phyloP scores from a whole-genome alignment of 371 early-diverging fungal species.

The Mortierella polycephala region DNA sequence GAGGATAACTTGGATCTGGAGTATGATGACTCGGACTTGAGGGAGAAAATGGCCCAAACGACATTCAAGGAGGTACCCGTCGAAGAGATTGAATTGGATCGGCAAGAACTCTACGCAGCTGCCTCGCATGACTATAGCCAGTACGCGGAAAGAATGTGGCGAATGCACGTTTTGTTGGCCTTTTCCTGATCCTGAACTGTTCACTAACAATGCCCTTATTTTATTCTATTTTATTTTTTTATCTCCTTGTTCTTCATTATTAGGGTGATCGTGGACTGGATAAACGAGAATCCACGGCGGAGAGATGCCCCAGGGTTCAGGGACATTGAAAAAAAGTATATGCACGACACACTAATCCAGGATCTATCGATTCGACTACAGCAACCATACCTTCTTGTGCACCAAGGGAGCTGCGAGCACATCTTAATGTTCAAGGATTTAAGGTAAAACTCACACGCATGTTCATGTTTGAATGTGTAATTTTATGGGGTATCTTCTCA shows the following conservation, averaged over 20 bases:
- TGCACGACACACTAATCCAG: slow-evolving; percentile 65
- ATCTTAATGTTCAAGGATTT: slow-evolving; percentile 72
- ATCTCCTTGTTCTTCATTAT: background rate
- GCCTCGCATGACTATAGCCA: slow-evolving; percentile 39
- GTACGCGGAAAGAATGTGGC: slow-evolving; percentile 14
- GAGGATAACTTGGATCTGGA: slow-evolving; percentile 10
- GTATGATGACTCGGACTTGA: slow-evolving; percentile 17
- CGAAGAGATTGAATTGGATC: slow-evolving; percentile 25
- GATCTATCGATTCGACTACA: slow-evolving; percentile 67
- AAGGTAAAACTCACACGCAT: slow-evolving; percentile 45
- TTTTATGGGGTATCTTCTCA: background rate
- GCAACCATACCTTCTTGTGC: slow-evolving; percentile 74
- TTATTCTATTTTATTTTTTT: too few species aligned
- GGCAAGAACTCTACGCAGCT: slow-evolving; percentile 13
- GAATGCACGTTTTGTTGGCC: background rate
- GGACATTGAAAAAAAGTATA: slow-evolving; percentile 45
- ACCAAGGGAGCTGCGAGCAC: slow-evolving; percentile 83
- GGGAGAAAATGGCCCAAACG: slow-evolving; percentile 1
- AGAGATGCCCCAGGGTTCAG: slow-evolving; percentile 6
- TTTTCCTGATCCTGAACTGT: background rate
- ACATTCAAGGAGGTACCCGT: slow-evolving; percentile 7
- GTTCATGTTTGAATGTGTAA: background rate
- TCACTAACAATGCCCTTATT: background rate
- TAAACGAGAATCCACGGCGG: slow-evolving; percentile 44
- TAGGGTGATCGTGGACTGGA: slow-evolving; percentile 54